Evolutionary conservation across 2,329 filamentous ascomycete genomes (phyloP), one percentile per base, ranked within the genome.

Genomic region (Scytalidium sp.): DNA sequence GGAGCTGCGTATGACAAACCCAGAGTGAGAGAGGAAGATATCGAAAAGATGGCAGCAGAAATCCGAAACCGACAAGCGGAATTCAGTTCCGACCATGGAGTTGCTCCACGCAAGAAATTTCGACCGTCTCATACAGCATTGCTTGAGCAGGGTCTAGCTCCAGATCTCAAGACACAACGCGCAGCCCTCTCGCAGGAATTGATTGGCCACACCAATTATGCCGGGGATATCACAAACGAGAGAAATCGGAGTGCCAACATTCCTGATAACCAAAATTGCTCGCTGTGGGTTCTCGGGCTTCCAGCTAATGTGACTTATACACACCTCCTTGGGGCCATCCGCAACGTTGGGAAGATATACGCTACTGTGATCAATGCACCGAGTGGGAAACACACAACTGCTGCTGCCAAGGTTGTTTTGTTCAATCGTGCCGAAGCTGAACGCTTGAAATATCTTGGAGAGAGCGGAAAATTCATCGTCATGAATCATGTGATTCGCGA

Each of bases 251-350:
- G 32, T 15, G 32, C 46, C 8, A 17, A 45, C 9, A 46, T 62
- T 21, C 47, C 53, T 0, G 46, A 57, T 25, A 2, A 42, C 10
- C 6, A 52, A 4, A 62, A 63, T 32, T 61, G 57, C 32, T 44
- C 55, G 3, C 29, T 62, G 5, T 61, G 51, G 45, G 25, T 63
- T 3, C 56, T 50, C 6, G 47, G 54, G 9, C 52, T 62, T 11
- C 58, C 60, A 1, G 19, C 22, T 6, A 36, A 29, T 1, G 25
- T 51, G 2, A 43, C 36, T 1, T 39, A 52, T 13, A 41, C 13
- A 2, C 51, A 59, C 6, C 43, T 62, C 11, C 59, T 60, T 29
- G 44, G 32, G 4, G 41, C 27, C 17, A 56, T 61, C n/a, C 46
- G 41, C 32, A 36, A 36, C 13, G 32, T 41, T 20, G 46, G 46